A percentile compares a stretch with the other conserved stretches of the same genome.
These are phyloP conservation scores for Chaetomium tenue DNA, from an alignment of 495 filamentous ascomycete species.

Conservation along the genomic window DNA sequence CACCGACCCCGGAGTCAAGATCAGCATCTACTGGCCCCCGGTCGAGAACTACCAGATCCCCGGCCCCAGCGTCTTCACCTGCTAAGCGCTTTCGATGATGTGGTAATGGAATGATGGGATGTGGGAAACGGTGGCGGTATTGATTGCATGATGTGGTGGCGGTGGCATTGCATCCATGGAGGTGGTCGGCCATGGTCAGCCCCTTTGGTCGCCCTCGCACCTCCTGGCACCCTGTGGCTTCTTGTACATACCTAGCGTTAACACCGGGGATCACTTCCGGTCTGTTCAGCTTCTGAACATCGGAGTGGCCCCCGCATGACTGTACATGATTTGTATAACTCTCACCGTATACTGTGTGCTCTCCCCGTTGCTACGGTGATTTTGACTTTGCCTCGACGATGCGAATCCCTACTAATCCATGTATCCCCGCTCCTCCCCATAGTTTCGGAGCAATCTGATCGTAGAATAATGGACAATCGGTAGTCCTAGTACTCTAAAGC, in stretches of 20 bases:
- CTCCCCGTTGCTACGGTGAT: too few species aligned
- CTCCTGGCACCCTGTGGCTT: not conserved
- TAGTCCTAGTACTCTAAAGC: too few species aligned
- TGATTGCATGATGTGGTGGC: not conserved
- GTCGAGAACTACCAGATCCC: slow-evolving; percentile 43
- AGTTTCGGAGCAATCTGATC: too few species aligned
- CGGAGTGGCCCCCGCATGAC: not conserved
- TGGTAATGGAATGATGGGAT: not conserved
- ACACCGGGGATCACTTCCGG: not conserved
- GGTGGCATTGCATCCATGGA: not conserved
- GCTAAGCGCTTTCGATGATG: slow-evolving; percentile 16
- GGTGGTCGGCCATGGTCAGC: not conserved
- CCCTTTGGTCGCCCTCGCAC: not conserved
- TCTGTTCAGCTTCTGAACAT: not conserved
- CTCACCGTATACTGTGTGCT: too few species aligned
- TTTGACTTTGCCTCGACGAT: too few species aligned
- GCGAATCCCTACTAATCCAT: too few species aligned
- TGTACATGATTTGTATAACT: not conserved
- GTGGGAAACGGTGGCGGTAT: not conserved
- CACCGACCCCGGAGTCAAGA: slow-evolving; percentile 45
- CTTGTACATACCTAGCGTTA: slow-evolving; percentile 18
- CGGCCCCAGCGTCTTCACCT: slow-evolving; percentile 39
- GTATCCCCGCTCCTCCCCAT: too few species aligned
- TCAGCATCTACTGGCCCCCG: slow-evolving; percentile 48
- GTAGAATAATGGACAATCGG: too few species aligned